Conservation (phyloP, 495 filamentous ascomycete genomes). For the Alectoria sarmentosa region DNA sequence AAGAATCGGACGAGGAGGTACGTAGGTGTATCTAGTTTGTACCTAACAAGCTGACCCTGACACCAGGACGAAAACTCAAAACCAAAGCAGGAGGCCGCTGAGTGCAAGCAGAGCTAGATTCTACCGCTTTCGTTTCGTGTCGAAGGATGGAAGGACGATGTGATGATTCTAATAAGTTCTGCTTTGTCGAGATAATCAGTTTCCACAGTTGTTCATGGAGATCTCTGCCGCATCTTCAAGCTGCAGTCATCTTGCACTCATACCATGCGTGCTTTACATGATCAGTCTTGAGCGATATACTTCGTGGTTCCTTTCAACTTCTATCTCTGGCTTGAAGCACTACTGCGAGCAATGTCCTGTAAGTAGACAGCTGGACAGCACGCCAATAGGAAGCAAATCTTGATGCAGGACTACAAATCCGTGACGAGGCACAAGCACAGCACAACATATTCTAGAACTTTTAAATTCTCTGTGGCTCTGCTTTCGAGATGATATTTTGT, state of each 20-base stretch:
- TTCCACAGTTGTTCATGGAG: not conserved
- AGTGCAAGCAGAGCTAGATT: slow-evolving; percentile 98
- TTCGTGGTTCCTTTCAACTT: not conserved
- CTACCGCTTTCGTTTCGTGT: slow-evolving; percentile 3
- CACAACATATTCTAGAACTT: too few relatives aligned
- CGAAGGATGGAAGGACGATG: slow-evolving; percentile 1
- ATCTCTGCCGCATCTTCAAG: not conserved
- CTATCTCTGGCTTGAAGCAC: not conserved
- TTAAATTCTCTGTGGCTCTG: too few relatives aligned
- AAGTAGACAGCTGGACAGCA: not conserved
- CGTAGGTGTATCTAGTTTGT: slow-evolving; percentile 14
- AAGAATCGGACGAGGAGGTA: slow-evolving; percentile 94
- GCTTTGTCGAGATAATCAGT: not conserved
- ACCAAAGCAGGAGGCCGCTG: slow-evolving; percentile 97
- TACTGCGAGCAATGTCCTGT: not conserved
- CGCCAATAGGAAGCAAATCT: not conserved
- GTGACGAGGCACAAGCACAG: not conserved
- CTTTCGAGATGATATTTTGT: too few relatives aligned
- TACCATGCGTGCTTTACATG: not conserved
- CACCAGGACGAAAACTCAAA: slow-evolving; percentile 86
- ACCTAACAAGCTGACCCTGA: slow-evolving; percentile 26
- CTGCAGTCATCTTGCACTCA: not conserved
- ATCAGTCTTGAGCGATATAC: not conserved
- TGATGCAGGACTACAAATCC: not conserved
- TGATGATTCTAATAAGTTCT: slow-evolving; percentile 9